Evolutionary conservation across 2,329 filamentous ascomycete species (phyloP).

Genomic region (Stagonosporopsis rhizophila): DNA sequence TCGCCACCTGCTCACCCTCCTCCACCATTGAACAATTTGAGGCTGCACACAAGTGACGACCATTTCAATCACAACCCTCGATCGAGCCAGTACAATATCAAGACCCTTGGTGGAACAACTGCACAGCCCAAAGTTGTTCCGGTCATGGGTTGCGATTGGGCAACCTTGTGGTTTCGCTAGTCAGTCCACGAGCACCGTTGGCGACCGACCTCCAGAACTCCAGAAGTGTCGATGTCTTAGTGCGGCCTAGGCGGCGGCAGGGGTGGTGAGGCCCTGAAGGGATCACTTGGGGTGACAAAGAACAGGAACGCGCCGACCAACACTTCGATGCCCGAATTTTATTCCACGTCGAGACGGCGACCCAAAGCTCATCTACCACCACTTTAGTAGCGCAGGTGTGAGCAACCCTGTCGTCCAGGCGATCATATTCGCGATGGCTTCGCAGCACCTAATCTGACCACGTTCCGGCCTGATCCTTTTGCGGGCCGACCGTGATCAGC

Average conservation of each 20-base stretch:
- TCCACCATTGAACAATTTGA: neutral
- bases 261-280: slow-evolving; percentile 15
- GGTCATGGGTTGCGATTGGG: slow-evolving; percentile 7
- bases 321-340: slow-evolving; percentile 3
- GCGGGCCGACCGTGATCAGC: slow-evolving; percentile 10
- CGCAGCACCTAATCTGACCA: slow-evolving; percentile 6
- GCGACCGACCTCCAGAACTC: slow-evolving; percentile 9
- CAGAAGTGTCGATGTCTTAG: slow-evolving; percentile 20
- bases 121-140: neutral
- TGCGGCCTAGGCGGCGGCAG: slow-evolving; percentile 16
- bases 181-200: slow-evolving; percentile 17
- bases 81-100: neutral
- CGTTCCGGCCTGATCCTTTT: slow-evolving; percentile 10
- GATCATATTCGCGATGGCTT: slow-evolving; percentile 1
- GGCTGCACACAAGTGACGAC: neutral
- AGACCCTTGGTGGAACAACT: neutral
- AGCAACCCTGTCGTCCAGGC: neutral
- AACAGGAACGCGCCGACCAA: slow-evolving; percentile 12
- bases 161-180: slow-evolving; percentile 9
- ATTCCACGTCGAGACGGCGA: slow-evolving; percentile 1
- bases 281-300: slow-evolving; percentile 16
- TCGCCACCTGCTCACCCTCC: neutral
- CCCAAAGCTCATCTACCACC: slow-evolving; percentile 2
- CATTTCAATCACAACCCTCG: neutral
- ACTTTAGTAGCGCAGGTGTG: neutral